Evolutionary conservation across 352 stramenopile species (phyloP), one percentile per base, ranked within the genome.

Genomic region (Globisporangium alternatum): DNA sequence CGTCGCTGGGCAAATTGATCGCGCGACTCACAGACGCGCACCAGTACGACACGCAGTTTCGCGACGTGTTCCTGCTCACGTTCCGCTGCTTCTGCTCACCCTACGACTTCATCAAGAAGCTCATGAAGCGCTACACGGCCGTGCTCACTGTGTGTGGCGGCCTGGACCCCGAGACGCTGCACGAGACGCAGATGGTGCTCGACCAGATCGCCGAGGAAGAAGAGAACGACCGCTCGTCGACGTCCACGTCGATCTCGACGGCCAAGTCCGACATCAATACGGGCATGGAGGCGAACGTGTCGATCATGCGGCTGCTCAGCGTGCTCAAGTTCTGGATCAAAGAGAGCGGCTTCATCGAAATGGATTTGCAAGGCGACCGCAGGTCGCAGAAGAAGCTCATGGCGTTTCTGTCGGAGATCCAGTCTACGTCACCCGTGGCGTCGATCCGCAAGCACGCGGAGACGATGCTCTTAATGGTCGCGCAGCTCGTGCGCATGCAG

Each of bases 261-360:
- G 84, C 82, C 8, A 73, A 75, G 17, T 92, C 85, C 1, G 83
- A 93, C 59, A 91, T 94, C 60, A 89, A 90, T 65, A 89, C 83
- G 6, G 74, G 76, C 33, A 86, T 91, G 75, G 85, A 93, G 60
- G 87, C 84, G 22, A 93, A 81, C 51, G 81, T 96, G 19, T 93
- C 85, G 9, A 93, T 96, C 64, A 96, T 96, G 86, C 83, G 87
- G 5, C 55, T 93, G 21, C 74, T 96, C 41, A 94, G 81, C 60
- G 83, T 96, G 12, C 74, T 96, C 59, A 96, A 96, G 65, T 96
- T 83, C 53, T 96, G 87, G 87, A 92, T 96, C 68, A 93, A 92
- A 57, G 87, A 96, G 56, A 93, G 84, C 56, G 80, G 79, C 0
- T 96, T 85, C 69, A 93, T 96, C 37, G 82, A 94, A 19, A 75